Evolutionary conservation across 495 filamentous ascomycete species (phyloP), one percentile per base, ranked within the genome.

Genomic region (Penicillium alfredii): DNA sequence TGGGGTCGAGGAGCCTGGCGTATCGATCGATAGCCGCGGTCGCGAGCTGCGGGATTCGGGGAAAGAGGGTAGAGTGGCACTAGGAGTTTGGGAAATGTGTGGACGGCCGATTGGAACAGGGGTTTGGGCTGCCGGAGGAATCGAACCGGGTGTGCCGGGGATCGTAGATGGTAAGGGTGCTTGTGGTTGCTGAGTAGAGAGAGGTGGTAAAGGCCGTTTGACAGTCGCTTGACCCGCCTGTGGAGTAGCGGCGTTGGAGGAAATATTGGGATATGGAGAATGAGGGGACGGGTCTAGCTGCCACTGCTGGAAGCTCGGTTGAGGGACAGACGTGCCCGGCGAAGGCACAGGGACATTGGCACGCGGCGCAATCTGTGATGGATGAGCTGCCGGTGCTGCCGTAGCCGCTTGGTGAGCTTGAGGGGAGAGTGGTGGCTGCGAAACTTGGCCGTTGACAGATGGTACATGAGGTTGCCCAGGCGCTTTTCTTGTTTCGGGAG

Each of bases 1-100:
- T 19, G 64, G 72, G 0, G 70, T 76, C 5, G 56, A 56, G 6
- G 71, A 70, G 4, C 59, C 58, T 14, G 63, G 57, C 0, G 69
- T 73, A 26, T 63, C 55, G 31, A 73, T 66, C 1, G 64, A 69
- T 16, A 61, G 55, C 19, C 47, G 60, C 10, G 61, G 61, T 6
- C 56, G 58, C 16, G 54, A 52, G n/a, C 40, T 44, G 3, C 54
- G 53, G 19, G 45, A 39, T 31, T 54, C 51, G 1, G 51, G 47
- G 16, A 53, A 54, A 13, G 59, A 21, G 10, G 58, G 49, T 18
- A 48, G 47, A 2, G 57, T 40, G 4, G 46, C 48, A 35, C 49
- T 48, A 9, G 66, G 59, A 0, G 61, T 65, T 26, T 58, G 49
- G 15, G 53, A 61, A 3, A 50, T 42, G 18, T 38, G 45, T 10